Evolutionary conservation across 345 rosid species (phyloP).

Genomic region (Gossypium rotundifolium): DNA sequence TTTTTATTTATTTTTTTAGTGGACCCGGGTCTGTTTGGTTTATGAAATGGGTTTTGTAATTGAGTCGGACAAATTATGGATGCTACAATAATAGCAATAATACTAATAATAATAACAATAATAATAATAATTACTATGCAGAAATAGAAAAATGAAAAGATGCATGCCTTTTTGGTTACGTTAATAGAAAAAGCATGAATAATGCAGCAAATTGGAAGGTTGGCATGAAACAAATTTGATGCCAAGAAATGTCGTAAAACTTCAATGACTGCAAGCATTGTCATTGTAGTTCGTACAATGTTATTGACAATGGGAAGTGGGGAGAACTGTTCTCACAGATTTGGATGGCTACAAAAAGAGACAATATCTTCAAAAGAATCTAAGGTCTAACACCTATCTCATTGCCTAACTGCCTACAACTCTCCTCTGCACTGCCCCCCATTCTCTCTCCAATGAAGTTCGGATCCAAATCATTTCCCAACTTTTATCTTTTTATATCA

Average conservation of each 20-base stretch:
- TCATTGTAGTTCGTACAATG: neutral
- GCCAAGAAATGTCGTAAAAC: neutral
- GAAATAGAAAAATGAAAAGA: too few species aligned
- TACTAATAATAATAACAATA: too few species aligned
- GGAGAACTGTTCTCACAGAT: slow-evolving; percentile 1
- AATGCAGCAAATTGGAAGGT: slow-evolving; percentile 1
- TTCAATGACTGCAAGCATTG: neutral
- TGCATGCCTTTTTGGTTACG: too few species aligned
- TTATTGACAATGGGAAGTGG: slow-evolving; percentile 9
- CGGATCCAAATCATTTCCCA: slow-evolving; percentile 11
- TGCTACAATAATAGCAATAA: too few species aligned
- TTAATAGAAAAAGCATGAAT: neutral
- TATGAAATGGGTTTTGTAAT: too few species aligned
- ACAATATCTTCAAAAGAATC: slow-evolving; percentile 23
- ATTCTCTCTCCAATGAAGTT: slow-evolving; percentile 10
- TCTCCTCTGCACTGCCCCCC: slow-evolving; percentile 4
- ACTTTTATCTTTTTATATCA: neutral
- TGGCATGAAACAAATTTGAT: neutral
- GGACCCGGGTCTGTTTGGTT: too few species aligned
- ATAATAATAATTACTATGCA: too few species aligned
- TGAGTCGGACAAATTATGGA: too few species aligned
- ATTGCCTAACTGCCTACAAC: slow-evolving; percentile 8
- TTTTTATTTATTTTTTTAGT: too few species aligned
- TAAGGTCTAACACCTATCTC: slow-evolving; percentile 4
- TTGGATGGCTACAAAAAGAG: slow-evolving; percentile 9